phyloP scores from a whole-genome alignment of 2,329 filamentous ascomycete genomes.

The Akanthomyces muscarius region DNA sequence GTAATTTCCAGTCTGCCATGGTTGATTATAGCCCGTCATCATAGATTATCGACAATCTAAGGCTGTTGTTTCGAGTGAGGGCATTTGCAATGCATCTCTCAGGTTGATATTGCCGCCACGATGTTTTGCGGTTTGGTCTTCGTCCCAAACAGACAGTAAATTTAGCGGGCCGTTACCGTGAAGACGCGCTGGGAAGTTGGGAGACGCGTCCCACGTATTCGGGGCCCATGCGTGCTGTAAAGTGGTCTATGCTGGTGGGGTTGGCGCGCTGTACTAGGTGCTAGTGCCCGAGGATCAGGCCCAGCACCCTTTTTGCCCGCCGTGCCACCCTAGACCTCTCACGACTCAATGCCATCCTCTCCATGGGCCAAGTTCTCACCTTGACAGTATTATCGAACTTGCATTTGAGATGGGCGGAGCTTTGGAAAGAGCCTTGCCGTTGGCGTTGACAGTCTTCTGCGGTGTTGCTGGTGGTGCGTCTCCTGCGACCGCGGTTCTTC shows the following conservation, averaged over 20 bases:
- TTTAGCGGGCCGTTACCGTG: slow-evolving; percentile 4
- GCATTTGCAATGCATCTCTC: background rate
- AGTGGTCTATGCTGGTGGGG: background rate
- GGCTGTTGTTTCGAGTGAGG: background rate
- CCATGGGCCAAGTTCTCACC: background rate
- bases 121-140: background rate
- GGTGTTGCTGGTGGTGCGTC: slow-evolving; percentile 35
- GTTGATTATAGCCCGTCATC: slow-evolving; percentile 20
- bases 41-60: slow-evolving; percentile 11
- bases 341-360: background rate
- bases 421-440: slow-evolving; percentile 33
- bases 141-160: background rate
- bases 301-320: background rate
- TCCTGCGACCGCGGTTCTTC: background rate
- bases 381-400: background rate
- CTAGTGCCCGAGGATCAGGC: background rate
- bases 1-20: slow-evolving; percentile 48
- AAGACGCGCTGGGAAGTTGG: slow-evolving; percentile 7
- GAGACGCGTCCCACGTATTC: slow-evolving; percentile 7
- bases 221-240: background rate
- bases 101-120: background rate
- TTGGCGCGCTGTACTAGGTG: background rate
- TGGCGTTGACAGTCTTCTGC: slow-evolving; percentile 35
- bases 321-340: background rate
- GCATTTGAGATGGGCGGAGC: slow-evolving; percentile 23